Evolutionary conservation across 306 rosid genomes (phyloP).

Genomic region (Acacia melanoxylon): DNA sequence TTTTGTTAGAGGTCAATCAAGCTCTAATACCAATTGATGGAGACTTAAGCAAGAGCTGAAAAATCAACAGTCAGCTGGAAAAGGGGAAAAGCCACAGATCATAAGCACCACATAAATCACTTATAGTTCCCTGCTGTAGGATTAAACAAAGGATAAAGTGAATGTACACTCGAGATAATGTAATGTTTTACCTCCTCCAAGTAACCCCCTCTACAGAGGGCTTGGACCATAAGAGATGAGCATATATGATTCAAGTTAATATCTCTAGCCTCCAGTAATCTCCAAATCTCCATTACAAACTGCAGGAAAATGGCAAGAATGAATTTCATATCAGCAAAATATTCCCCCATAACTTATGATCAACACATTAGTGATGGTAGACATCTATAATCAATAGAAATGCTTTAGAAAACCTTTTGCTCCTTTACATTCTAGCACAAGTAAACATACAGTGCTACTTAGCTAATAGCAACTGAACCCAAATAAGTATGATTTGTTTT

Average conservation of each 20-base stretch:
- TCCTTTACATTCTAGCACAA: constrained; percentile 17
- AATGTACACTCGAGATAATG: constrained; percentile 6
- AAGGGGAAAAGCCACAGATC: background rate
- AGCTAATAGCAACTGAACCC: constrained; percentile 13
- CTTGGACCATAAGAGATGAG: constrained; percentile 52
- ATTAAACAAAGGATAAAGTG: constrained; percentile 3
- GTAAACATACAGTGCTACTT: background rate
- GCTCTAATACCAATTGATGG: background rate
- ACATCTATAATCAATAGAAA: constrained; percentile 18
- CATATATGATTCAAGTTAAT: constrained; percentile 48
- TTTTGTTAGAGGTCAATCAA: background rate
- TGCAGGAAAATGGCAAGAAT: constrained; percentile 36
- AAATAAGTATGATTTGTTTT: constrained; percentile 10
- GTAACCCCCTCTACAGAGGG: constrained; percentile 78
- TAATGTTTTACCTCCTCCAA: constrained; percentile 64
- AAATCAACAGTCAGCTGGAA: background rate
- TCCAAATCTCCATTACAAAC: constrained; percentile 90
- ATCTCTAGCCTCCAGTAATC: constrained; percentile 62
- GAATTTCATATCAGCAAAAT: constrained; percentile 1
- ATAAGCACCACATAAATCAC: background rate
- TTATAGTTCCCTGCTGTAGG: background rate
- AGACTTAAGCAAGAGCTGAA: background rate
- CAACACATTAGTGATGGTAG: background rate
- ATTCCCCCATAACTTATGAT: constrained; percentile 17
- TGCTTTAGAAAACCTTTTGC: background rate